phyloP scores from a whole-genome alignment of 371 early-diverging fungal species.

The Apophysomyces ossiformis region DNA sequence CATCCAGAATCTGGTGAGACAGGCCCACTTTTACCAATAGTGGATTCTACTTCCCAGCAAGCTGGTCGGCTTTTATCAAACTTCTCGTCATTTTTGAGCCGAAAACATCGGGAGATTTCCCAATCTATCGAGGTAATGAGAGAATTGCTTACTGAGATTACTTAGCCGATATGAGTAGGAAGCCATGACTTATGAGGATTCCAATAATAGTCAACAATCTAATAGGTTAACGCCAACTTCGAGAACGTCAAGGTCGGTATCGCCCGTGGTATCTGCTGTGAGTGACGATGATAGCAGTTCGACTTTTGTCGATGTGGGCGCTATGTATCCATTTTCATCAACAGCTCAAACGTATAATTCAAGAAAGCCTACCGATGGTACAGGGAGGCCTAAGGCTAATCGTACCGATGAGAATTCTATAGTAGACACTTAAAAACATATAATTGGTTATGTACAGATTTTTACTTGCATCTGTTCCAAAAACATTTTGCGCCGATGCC shows the following conservation, averaged over 20 bases:
- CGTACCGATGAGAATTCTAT: neutral
- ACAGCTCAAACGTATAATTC: neutral
- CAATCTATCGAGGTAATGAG: conserved; percentile 51
- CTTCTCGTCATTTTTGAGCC: conserved; percentile 58
- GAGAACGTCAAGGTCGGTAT: conserved; percentile 30
- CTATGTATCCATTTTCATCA: conserved; percentile 37
- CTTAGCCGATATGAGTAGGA: neutral
- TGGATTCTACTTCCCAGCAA: conserved; percentile 57
- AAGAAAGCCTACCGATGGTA: conserved; percentile 1
- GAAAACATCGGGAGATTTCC: conserved; percentile 59
- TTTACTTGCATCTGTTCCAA: too few relatives aligned
- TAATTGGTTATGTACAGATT: neutral
- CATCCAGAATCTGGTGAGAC: conserved; percentile 11
- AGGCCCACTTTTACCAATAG: conserved; percentile 33
- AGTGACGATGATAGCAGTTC: conserved; percentile 35
- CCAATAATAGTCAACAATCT: neutral
- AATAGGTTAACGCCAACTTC: conserved; percentile 17
- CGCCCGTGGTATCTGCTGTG: conserved; percentile 2
- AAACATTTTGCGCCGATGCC: too few relatives aligned
- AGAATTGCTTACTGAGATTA: neutral
- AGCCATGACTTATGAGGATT: neutral
- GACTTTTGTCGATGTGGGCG: conserved; percentile 43
- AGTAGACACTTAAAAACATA: neutral
- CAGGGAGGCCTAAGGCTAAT: neutral
- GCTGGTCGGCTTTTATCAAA: conserved; percentile 60